phyloP scores from a whole-genome alignment of 1,284 basidiomycete genomes.

The Marasmius tenuissimus region DNA sequence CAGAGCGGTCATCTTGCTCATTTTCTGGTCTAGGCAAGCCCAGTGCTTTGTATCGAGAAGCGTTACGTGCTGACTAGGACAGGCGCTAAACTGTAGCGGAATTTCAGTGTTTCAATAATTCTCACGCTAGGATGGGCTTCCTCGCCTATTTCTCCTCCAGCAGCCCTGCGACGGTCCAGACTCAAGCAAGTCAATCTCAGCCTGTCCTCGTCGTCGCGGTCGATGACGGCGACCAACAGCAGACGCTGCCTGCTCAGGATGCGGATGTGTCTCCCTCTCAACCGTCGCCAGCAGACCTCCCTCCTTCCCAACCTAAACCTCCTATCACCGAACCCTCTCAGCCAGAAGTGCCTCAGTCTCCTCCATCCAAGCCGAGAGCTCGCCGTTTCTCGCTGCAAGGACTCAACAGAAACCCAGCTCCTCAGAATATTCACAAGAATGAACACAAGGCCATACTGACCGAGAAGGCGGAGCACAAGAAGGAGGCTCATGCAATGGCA shows the following conservation, averaged over 20 bases:
- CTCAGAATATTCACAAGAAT: constrained; percentile 29
- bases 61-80: too few species aligned
- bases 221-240: neutral
- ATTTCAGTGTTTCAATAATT: neutral
- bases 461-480: constrained; percentile 38
- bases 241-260: neutral
- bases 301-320: constrained; percentile 7
- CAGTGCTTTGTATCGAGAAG: too few species aligned
- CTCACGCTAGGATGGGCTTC: constrained; percentile 11
- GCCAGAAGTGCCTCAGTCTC: constrained; percentile 5
- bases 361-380: neutral
- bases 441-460: constrained; percentile 38
- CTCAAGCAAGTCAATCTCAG: neutral
- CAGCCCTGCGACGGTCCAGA: neutral
- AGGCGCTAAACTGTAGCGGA: too few species aligned
- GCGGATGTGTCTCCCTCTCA: neutral
- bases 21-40: too few species aligned
- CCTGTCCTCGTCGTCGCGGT: constrained; percentile 1
- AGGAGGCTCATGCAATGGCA: constrained; percentile 32
- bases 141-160: constrained; percentile 11
- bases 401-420: constrained; percentile 27
- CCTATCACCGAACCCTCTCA: neutral
- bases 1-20: too few species aligned
- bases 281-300: constrained; percentile 7
- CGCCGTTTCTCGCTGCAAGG: constrained; percentile 23